phyloP scores from a whole-genome alignment of 192 early-diverging fungal species.

The Backusella liffmaniae region DNA sequence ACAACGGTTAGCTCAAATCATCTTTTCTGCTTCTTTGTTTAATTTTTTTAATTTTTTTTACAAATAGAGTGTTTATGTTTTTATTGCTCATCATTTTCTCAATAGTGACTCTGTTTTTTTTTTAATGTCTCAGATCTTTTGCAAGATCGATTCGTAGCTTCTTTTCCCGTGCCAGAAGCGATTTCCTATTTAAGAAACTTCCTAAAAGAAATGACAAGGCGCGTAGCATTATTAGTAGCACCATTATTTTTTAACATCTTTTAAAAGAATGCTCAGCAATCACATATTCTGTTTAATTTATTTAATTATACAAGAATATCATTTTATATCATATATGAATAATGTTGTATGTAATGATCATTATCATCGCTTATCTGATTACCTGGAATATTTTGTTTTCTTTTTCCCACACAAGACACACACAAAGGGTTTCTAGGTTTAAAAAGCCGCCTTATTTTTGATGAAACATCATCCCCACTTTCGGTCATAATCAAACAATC shows the following conservation, averaged over 20 bases:
- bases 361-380: background rate
- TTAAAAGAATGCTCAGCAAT: background rate
- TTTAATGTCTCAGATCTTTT: background rate
- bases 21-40: background rate
- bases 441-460: background rate
- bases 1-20: background rate
- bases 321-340: background rate
- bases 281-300: background rate
- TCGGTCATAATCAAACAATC: background rate
- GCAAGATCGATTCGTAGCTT: background rate
- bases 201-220: background rate
- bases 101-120: background rate
- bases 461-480: background rate
- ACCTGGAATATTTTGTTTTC: background rate
- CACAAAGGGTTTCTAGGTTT: background rate
- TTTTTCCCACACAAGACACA: background rate
- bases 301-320: background rate
- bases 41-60: background rate
- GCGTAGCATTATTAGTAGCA: background rate
- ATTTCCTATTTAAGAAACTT: conserved; percentile 3
- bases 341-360: background rate
- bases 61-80: background rate
- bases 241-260: background rate
- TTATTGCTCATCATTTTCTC: background rate
- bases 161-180: background rate